Conservation (phyloP, 208 protist species). For the Sergeia podlipaevii region DNA sequence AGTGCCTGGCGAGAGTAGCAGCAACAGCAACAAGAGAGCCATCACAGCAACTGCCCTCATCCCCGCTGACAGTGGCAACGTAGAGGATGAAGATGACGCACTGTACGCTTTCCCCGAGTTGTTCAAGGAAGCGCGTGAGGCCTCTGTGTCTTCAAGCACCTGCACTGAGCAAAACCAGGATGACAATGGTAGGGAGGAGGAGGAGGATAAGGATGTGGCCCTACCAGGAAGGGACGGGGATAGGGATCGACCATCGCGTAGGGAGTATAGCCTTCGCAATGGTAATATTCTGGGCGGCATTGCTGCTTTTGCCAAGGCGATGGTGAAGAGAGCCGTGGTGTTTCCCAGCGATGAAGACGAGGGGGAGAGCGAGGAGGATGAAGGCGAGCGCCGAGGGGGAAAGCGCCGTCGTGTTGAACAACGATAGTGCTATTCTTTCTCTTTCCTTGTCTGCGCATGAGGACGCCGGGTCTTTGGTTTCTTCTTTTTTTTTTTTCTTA, state of each 20-base stretch:
- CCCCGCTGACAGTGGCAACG: no score
- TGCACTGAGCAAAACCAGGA: constrained; percentile 7
- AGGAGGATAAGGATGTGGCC: constrained; percentile 6
- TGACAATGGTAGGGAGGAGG: constrained; percentile 6
- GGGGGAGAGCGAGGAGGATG: constrained; percentile 3
- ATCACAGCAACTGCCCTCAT: background rate
- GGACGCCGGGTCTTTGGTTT: background rate
- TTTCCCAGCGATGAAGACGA: constrained; percentile 31
- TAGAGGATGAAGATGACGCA: no score
- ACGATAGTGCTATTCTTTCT: background rate
- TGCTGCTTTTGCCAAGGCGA: constrained; percentile 27
- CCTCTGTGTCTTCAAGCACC: constrained; percentile 1
- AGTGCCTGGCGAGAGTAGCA: background rate
- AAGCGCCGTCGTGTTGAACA: constrained; percentile 19
- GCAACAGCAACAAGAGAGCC: background rate
- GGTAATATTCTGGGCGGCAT: constrained; percentile 18
- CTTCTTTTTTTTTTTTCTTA: background rate
- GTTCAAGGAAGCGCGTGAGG: no score
- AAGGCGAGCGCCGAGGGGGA: background rate
- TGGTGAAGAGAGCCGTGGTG: constrained; percentile 35
- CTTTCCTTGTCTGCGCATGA: background rate
- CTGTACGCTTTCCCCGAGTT: no score
- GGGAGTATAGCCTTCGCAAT: constrained; percentile 15
- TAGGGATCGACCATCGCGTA: background rate
- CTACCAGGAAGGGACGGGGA: no score